These are phyloP conservation scores for Aristolochia californica DNA, from an alignment of 164 flowering plant genomes.

Conservation along the genomic window DNA sequence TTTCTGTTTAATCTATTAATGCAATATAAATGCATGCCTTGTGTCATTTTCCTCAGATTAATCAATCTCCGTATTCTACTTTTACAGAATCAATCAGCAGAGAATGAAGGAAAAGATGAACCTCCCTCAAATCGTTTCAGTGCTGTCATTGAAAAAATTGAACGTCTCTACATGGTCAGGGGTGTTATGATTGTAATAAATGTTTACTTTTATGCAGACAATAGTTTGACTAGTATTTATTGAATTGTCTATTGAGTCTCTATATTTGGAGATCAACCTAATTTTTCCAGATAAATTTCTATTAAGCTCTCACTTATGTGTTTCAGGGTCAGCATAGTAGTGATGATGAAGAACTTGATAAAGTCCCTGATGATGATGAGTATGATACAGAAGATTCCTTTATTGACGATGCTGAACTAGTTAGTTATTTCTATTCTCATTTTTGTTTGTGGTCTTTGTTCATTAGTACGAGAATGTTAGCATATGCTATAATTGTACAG, in stretches of 20 bases:
- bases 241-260: too few species aligned
- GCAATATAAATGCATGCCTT: background rate
- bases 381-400: slow-evolving; percentile 98
- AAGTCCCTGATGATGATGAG: slow-evolving; percentile 90
- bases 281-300: too few species aligned
- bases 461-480: background rate
- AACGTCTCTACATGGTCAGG: slow-evolving; percentile 81
- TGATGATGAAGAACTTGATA: slow-evolving; percentile 85
- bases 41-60: background rate
- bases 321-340: slow-evolving; percentile 84
- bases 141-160: slow-evolving; percentile 96
- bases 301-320: too few species aligned
- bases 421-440: slow-evolving; percentile 20
- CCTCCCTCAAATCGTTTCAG: slow-evolving; percentile 66
- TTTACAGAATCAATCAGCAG: slow-evolving; percentile 31
- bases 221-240: too few species aligned
- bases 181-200: background rate
- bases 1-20: too few species aligned
- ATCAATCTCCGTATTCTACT: background rate
- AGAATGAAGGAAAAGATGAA: slow-evolving; percentile 46
- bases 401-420: slow-evolving; percentile 96
- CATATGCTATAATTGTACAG: too few species aligned
- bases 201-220: background rate
- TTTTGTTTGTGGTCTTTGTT: background rate
- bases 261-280: too few species aligned